A percentile compares a stretch with the other conserved stretches of the same genome.
These are phyloP conservation scores for Russula emetica DNA, from an alignment of 768 basidiomycete species.

Conservation along the genomic window DNA sequence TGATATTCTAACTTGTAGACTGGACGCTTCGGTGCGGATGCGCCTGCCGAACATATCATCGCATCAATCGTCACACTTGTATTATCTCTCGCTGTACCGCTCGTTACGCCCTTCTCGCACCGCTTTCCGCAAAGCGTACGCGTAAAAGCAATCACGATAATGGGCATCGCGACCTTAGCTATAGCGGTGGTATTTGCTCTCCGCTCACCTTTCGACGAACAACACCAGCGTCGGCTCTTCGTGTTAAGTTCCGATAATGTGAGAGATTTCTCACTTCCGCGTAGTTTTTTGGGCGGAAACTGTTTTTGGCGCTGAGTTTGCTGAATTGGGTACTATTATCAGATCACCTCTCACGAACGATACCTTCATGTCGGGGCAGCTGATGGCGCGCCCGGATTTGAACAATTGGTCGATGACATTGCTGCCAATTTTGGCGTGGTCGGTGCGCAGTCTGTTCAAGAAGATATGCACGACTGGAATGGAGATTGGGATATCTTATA, in stretches of 20 bases:
- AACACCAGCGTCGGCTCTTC: constrained; percentile 86
- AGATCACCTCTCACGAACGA: constrained; percentile 70
- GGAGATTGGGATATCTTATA: constrained; percentile 86
- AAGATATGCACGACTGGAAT: constrained; percentile 71
- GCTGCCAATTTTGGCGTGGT: constrained; percentile 53
- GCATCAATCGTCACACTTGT: constrained; percentile 66
- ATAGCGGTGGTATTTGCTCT: constrained; percentile 58
- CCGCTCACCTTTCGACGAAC: constrained; percentile 64
- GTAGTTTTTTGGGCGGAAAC: neutral
- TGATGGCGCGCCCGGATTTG: constrained; percentile 77
- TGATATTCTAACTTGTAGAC: constrained; percentile 43
- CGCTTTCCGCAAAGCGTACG: constrained; percentile 52
- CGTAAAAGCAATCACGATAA: constrained; percentile 40
- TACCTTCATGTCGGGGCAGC: constrained; percentile 78
- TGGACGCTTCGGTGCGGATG: constrained; percentile 75
- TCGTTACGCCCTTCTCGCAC: constrained; percentile 66
- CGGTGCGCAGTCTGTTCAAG: constrained; percentile 40
- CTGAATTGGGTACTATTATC: neutral
- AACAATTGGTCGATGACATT: constrained; percentile 56
- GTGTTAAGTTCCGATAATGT: constrained; percentile 85
- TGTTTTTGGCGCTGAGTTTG: neutral
- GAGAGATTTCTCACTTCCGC: constrained; percentile 30
- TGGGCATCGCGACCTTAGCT: constrained; percentile 45
- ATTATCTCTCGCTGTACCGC: constrained; percentile 54
- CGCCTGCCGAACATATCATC: constrained; percentile 85